Evolutionary conservation across 495 filamentous ascomycete genomes (phyloP).

Genomic region (Friedmanniomyces endolithicus): DNA sequence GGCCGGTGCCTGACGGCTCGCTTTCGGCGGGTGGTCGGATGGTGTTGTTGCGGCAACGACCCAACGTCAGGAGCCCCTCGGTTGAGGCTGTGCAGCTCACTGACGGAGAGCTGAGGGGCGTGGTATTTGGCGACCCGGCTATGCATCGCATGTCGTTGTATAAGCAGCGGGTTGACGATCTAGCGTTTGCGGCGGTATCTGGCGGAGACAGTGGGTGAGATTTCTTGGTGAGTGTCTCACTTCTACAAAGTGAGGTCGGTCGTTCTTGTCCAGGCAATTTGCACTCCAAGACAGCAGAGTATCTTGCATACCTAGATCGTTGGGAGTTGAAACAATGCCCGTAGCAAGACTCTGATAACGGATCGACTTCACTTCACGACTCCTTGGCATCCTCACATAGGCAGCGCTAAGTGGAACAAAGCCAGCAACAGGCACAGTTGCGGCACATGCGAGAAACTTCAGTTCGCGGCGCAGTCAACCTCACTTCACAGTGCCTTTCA

Average conservation of each 20-base stretch:
- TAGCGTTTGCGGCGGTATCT: slow-evolving; percentile 56
- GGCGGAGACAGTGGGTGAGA: slow-evolving; percentile 21
- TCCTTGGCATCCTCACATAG: background rate
- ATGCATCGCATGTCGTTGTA: slow-evolving; percentile 72
- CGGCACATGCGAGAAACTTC: too few relatives aligned
- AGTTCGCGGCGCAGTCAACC: too few relatives aligned
- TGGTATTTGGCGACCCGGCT: slow-evolving; percentile 68
- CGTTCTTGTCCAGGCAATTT: background rate
- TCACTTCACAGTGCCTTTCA: too few relatives aligned
- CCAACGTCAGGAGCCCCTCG: slow-evolving; percentile 34
- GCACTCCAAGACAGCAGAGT: background rate
- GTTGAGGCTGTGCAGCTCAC: slow-evolving; percentile 49
- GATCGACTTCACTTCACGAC: background rate
- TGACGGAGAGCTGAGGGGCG: slow-evolving; percentile 50
- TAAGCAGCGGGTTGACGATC: slow-evolving; percentile 48
- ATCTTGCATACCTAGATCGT: too few relatives aligned
- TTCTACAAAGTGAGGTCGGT: background rate
- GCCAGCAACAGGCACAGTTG: too few relatives aligned
- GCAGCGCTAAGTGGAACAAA: background rate
- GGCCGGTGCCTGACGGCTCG: slow-evolving; percentile 49
- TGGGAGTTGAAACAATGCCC: too few relatives aligned
- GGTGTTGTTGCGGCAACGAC: slow-evolving; percentile 44
- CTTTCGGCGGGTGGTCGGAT: slow-evolving; percentile 56
- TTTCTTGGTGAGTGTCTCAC: too few relatives aligned
- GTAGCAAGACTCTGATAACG: background rate